Base-by-base conservation (phyloP, 192 early-diverging fungal genomes). In the Coemansia sp. region DNA sequence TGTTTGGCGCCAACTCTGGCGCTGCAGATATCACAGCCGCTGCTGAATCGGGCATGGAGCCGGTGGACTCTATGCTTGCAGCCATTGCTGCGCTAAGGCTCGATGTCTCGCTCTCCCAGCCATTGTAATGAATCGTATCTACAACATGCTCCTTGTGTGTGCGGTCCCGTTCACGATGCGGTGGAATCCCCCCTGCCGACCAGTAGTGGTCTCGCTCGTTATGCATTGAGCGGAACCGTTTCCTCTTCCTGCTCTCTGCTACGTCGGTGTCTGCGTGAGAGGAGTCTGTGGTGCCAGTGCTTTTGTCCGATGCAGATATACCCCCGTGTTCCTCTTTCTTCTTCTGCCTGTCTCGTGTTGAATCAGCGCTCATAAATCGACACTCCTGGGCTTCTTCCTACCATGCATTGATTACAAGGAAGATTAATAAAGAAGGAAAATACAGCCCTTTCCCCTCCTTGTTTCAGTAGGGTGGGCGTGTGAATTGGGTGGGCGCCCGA, bases 201-300 rank as follows among this genome's bases (percentile, higher is more conserved):
- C 77, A 80, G 65, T 65, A 80, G 66, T 74, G 72, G 47, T 74
- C 73, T 49, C 65, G 72, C 61, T 74, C 77, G 26, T 47, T 66
- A 47, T 72, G 71, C 68, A 69, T 69, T 54, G 57, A 18, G 57
- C n/a, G 57, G 39, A 59, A 37, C 32, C 39, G 37, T 41, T 16
- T 22, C 57, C 57, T 18, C 40, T 0, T 59, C 0, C 40, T 9
- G 21, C 4, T 19, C 40, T 10, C 7, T 3, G 57, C 13, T 16
- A 37, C n/a, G 37, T 15, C 40, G 36, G 37, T 15, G 6, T 16
- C 57, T 39, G 39, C 8, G 36, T 19, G 57, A 39, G 39, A 32
- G 26, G 39, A 16, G 26, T 59, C 57, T 39, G 26, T n/a, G 39
- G 1, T n/a, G 26, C 12, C 57, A 16, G 57, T 41, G 36, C 37